These are phyloP conservation scores for Cyberlindnera suaveolens DNA, from an alignment of 805 yeast genomes.

Conservation along the genomic window DNA sequence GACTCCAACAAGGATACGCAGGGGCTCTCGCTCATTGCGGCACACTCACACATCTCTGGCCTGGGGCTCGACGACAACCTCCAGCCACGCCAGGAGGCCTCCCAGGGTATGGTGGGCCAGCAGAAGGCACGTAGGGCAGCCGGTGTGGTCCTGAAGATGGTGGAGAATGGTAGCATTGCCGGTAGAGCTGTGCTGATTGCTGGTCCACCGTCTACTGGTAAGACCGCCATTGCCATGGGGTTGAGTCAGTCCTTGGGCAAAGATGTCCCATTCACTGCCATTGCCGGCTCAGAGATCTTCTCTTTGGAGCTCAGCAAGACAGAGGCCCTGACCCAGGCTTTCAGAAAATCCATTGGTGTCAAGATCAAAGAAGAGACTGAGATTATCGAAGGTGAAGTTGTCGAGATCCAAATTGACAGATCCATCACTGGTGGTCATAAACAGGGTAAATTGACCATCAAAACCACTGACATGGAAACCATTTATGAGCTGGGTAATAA, in stretches of 20 bases:
- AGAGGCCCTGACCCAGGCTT: slow-evolving; percentile 93
- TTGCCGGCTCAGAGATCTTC: slow-evolving; percentile 91
- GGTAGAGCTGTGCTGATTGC: slow-evolving; percentile 95
- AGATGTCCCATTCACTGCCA: slow-evolving; percentile 87
- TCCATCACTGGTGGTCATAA: slow-evolving; percentile 96
- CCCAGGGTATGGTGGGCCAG: slow-evolving; percentile 98
- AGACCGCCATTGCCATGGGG: slow-evolving; percentile 97
- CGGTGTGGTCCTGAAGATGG: slow-evolving; percentile 88
- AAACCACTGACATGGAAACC: slow-evolving; percentile 97
- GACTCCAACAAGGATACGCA: slow-evolving; percentile 43
- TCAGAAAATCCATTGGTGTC: slow-evolving; percentile 92
- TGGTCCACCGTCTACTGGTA: slow-evolving; percentile 98
- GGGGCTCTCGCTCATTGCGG: slow-evolving; percentile 80
- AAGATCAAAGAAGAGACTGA: slow-evolving; percentile 96
- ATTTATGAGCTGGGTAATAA: slow-evolving; percentile 91
- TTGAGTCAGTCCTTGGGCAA: slow-evolving; percentile 62
- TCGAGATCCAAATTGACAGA: slow-evolving; percentile 91
- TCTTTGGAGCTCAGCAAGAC: slow-evolving; percentile 91
- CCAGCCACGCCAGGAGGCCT: slow-evolving; percentile 58
- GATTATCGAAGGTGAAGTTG: slow-evolving; percentile 97
- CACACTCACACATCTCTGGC: slow-evolving; percentile 97
- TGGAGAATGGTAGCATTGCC: slow-evolving; percentile 89
- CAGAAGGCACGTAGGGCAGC: slow-evolving; percentile 92
- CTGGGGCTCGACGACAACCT: slow-evolving; percentile 91
- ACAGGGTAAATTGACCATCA: slow-evolving; percentile 95